These are phyloP conservation scores for Trematosphaeria pertusa DNA, from an alignment of 2,329 filamentous ascomycete genomes.

Conservation along the genomic window DNA sequence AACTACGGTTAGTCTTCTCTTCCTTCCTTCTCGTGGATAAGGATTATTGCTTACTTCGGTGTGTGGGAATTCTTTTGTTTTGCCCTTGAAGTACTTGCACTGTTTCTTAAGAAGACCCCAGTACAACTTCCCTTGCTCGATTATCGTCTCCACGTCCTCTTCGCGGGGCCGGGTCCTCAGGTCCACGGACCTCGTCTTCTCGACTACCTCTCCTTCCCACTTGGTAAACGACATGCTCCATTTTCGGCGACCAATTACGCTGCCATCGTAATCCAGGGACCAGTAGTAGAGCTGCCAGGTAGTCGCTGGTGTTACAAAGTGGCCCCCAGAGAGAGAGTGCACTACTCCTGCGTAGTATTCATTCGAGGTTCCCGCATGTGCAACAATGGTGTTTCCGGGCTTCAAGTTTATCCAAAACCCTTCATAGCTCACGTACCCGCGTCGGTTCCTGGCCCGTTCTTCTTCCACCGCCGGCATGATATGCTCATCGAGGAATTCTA, in stretches of 20 bases:
- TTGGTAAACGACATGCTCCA: background rate
- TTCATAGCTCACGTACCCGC: slow-evolving; percentile 3
- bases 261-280: slow-evolving; percentile 3
- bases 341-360: slow-evolving; percentile 2
- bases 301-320: background rate
- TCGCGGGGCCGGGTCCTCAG: background rate
- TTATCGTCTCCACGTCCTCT: background rate
- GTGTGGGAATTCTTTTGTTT: slow-evolving; percentile 11
- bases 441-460: slow-evolving; percentile 6
- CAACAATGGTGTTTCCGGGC: slow-evolving; percentile 2
- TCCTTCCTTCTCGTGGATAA: too few species aligned
- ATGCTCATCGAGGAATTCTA: slow-evolving; percentile 6
- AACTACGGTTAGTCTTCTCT: too few species aligned
- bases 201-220: slow-evolving; percentile 4
- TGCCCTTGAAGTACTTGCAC: slow-evolving; percentile 13
- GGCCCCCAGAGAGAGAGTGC: slow-evolving; percentile 2
- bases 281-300: slow-evolving; percentile 1
- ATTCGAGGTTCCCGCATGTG: background rate
- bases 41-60: too few species aligned
- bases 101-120: slow-evolving; percentile 10
- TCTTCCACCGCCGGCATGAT: slow-evolving; percentile 8
- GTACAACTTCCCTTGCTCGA: slow-evolving; percentile 7
- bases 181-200: background rate
- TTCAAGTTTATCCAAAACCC: slow-evolving; percentile 4
- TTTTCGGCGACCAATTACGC: background rate